Evolutionary conservation across 768 basidiomycete species (phyloP).

Genomic region (Phaeotremella skinneri): DNA sequence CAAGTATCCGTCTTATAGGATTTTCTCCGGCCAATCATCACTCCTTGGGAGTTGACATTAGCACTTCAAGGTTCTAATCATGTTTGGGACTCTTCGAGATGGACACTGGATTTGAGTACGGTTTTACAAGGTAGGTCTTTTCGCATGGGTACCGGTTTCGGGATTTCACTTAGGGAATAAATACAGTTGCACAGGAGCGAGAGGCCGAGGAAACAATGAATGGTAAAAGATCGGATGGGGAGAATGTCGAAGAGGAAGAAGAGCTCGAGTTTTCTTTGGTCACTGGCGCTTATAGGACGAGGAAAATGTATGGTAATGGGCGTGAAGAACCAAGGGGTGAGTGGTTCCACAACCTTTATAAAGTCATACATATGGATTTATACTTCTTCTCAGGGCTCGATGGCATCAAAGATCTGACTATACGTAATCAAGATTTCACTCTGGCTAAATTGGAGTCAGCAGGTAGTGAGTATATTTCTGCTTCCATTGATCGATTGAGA

Average conservation of each 20-base stretch:
- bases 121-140: slow-evolving; percentile 38
- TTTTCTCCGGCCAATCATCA: slow-evolving; percentile 84
- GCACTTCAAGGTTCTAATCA: slow-evolving; percentile 76
- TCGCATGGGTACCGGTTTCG: not conserved
- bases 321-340: slow-evolving; percentile 16
- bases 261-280: slow-evolving; percentile 78
- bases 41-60: slow-evolving; percentile 84
- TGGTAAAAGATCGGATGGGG: not conserved
- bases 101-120: slow-evolving; percentile 72
- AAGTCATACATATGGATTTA: not conserved
- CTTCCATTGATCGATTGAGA: slow-evolving; percentile 2
- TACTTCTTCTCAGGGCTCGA: not conserved
- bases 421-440: slow-evolving; percentile 65
- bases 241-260: slow-evolving; percentile 32
- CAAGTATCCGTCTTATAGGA: slow-evolving; percentile 61
- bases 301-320: slow-evolving; percentile 25
- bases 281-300: slow-evolving; percentile 78
- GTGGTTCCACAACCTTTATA: slow-evolving; percentile 3
- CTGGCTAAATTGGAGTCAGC: slow-evolving; percentile 66
- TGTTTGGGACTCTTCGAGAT: slow-evolving; percentile 55
- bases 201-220: slow-evolving; percentile 11
- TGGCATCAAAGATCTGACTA: slow-evolving; percentile 57
- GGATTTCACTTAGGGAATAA: not conserved
- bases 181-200: slow-evolving; percentile 9
- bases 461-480: slow-evolving; percentile 59